Base-by-base conservation (phyloP, 768 basidiomycete genomes). In the Mycena leptocephala region DNA sequence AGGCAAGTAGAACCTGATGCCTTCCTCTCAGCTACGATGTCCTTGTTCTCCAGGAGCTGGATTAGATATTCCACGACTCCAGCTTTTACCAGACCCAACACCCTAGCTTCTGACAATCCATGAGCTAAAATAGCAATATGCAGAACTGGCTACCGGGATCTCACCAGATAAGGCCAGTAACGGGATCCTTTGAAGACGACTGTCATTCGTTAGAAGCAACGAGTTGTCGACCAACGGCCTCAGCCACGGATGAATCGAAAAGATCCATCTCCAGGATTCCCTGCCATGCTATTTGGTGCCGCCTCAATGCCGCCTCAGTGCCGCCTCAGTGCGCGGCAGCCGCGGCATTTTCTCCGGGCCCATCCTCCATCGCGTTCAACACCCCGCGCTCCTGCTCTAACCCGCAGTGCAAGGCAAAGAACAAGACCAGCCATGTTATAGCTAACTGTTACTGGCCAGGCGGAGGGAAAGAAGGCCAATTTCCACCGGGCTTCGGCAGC, bases 251-350 rank as follows among this genome's bases (percentile, higher is more conserved):
- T 22, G 20, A 37, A 35, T 61, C 59, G 35, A 61, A 61, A 37
- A 61, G 33, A 39, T 61, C 59, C 59, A 61, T 61, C 26, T 63
- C 62, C 14, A 62, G 61, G n/a, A n/a, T n/a, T n/a, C n/a, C n/a
- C n/a, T n/a, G n/a, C n/a, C n/a, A n/a, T n/a, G n/a, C n/a, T n/a
- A n/a, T n/a, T n/a, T n/a, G n/a, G n/a, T n/a, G n/a, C n/a, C n/a
- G n/a, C n/a, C n/a, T n/a, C n/a, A n/a, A n/a, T n/a, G n/a, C n/a
- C n/a, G n/a, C n/a, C n/a, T n/a, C n/a, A n/a, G n/a, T n/a, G n/a
- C n/a, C n/a, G n/a, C n/a, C n/a, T n/a, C n/a, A n/a, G n/a, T n/a
- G n/a, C n/a, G n/a, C n/a, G n/a, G n/a, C n/a, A n/a, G n/a, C n/a
- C n/a, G n/a, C n/a, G n/a, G n/a, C n/a, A n/a, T n/a, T n/a, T n/a